These are phyloP conservation scores for Angomonas ambiguus DNA, from an alignment of 208 protist genomes.

Conservation along the genomic window DNA sequence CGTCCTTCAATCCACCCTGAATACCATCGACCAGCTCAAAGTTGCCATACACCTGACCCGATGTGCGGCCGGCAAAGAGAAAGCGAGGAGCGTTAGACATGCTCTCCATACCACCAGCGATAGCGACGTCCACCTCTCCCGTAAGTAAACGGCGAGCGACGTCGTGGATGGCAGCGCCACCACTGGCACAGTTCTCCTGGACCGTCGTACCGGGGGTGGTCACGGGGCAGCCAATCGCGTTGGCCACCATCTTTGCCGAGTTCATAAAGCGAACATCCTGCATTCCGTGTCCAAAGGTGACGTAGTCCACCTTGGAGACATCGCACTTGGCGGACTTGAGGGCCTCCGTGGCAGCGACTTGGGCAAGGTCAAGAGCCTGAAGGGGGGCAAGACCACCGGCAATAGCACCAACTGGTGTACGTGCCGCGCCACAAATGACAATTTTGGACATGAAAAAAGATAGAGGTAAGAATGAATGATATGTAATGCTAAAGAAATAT, in stretches of 20 bases:
- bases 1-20: conserved; percentile 40
- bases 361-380: conserved; percentile 23
- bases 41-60: conserved; percentile 55
- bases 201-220: conserved; percentile 48
- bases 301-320: conserved; percentile 48
- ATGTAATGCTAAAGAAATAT: not conserved
- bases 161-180: conserved; percentile 59
- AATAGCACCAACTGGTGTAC: conserved; percentile 46
- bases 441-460: conserved; percentile 17
- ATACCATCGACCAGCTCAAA: conserved; percentile 47
- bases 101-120: conserved; percentile 53
- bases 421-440: conserved; percentile 43
- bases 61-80: conserved; percentile 40
- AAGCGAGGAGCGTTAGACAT: conserved; percentile 59
- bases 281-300: conserved; percentile 37
- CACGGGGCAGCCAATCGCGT: conserved; percentile 32
- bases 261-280: conserved; percentile 54
- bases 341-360: conserved; percentile 27
- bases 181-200: conserved; percentile 64
- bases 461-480: not conserved
- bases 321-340: conserved; percentile 38
- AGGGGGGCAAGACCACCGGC: conserved; percentile 37
- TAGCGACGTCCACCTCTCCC: conserved; percentile 49
- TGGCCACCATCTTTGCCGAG: conserved; percentile 41
- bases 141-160: conserved; percentile 38